phyloP scores from a whole-genome alignment of 805 yeast genomes.

The Candida broadrunensis region DNA sequence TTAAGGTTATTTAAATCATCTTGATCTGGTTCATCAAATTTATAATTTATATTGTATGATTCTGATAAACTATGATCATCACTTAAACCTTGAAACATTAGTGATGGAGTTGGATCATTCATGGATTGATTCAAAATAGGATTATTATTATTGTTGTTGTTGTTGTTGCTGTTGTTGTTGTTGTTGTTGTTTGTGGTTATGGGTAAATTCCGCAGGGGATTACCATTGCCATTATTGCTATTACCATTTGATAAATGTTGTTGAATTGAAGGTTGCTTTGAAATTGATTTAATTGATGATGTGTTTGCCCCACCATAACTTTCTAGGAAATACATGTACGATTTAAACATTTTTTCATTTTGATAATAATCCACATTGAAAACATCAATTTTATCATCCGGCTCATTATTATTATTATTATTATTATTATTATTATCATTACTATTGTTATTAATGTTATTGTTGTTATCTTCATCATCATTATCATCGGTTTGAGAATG shows the following conservation, averaged over 20 bases:
- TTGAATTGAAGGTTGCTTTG: neutral
- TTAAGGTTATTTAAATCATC: conserved; percentile 16
- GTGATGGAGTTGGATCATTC: conserved; percentile 14
- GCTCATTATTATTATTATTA: conserved; percentile 12
- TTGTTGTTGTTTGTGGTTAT: neutral
- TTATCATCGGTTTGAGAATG: conserved; percentile 9
- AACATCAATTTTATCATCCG: conserved; percentile 14
- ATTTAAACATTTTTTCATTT: conserved; percentile 89
- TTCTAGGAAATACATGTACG: conserved; percentile 83
- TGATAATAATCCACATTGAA: conserved; percentile 28
- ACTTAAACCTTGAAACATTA: conserved; percentile 6
- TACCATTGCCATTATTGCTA: neutral
- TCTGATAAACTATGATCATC: conserved; percentile 19
- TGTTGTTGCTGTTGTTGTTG: neutral
- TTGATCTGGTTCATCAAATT: conserved; percentile 31
- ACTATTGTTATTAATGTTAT: conserved; percentile 9
- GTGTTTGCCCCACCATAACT: conserved; percentile 51
- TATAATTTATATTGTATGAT: conserved; percentile 24
- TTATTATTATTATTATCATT: conserved; percentile 7
- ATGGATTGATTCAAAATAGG: neutral
- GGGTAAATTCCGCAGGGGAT: neutral
- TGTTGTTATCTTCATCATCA: conserved; percentile 10
- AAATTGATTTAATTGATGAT: neutral
- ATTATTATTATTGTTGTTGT: conserved; percentile 1
- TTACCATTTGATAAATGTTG: neutral